Evolutionary conservation across 1,284 basidiomycete genomes (phyloP).

Genomic region (Tylopilus sp.): DNA sequence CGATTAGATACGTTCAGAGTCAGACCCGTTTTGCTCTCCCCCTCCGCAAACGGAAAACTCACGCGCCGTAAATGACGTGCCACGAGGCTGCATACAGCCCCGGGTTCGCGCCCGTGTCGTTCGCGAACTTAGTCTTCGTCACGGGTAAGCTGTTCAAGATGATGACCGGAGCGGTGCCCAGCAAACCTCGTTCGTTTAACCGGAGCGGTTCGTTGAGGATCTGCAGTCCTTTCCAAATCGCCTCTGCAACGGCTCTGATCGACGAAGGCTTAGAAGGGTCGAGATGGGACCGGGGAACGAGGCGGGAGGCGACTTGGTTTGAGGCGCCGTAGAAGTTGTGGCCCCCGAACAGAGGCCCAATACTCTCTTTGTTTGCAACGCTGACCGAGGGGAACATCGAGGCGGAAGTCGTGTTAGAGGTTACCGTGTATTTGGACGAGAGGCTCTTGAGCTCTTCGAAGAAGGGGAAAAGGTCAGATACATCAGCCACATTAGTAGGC

Average conservation of each 20-base stretch:
- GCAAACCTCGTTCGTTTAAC: not conserved
- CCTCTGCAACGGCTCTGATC: constrained; percentile 13
- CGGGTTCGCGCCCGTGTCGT: constrained; percentile 19
- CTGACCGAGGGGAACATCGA: constrained; percentile 8
- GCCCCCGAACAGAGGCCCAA: constrained; percentile 9
- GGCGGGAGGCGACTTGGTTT: constrained; percentile 12
- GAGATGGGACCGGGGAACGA: constrained; percentile 12
- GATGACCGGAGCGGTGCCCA: not conserved
- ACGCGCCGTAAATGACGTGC: constrained; percentile 16
- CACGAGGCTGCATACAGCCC: constrained; percentile 16
- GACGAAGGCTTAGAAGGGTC: constrained; percentile 6
- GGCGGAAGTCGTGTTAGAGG: constrained; percentile 3
- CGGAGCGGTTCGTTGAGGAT: constrained; percentile 1
- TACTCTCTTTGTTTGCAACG: not conserved
- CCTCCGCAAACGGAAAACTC: not conserved
- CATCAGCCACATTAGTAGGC: not conserved
- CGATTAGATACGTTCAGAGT: not conserved
- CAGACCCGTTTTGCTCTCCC: no score
- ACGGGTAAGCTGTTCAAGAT: constrained; percentile 12
- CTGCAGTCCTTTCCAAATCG: constrained; percentile 17
- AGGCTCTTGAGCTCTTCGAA: constrained; percentile 13
- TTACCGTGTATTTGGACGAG: constrained; percentile 11
- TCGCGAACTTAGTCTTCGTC: constrained; percentile 1
- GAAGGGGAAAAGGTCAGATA: constrained; percentile 10
- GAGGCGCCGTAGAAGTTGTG: constrained; percentile 5